These are phyloP conservation scores for Physcia stellaris DNA, from an alignment of 495 filamentous ascomycete genomes.

Conservation along the genomic window DNA sequence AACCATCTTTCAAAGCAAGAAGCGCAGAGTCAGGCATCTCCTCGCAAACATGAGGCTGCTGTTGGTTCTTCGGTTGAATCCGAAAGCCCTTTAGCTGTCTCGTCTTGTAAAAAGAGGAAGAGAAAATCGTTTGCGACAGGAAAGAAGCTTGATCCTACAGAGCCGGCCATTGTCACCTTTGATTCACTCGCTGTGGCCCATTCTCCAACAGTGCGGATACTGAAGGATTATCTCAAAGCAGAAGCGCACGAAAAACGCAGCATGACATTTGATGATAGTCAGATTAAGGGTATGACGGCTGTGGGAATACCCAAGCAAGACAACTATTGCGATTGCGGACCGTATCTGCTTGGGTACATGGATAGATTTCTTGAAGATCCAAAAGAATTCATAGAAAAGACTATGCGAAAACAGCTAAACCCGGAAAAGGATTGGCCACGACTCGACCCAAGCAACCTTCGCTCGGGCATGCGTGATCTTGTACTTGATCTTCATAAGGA, in stretches of 20 bases:
- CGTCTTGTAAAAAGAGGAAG: conserved; percentile 16
- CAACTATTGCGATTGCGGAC: conserved; percentile 80
- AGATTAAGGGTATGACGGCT: conserved; percentile 52
- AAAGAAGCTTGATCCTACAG: conserved; percentile 18
- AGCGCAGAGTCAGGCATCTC: neutral
- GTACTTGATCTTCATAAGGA: conserved; percentile 33
- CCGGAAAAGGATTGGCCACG: conserved; percentile 37
- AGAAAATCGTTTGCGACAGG: conserved; percentile 20
- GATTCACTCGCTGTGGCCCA: conserved; percentile 65
- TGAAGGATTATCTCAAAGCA: conserved; percentile 63
- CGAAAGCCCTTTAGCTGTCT: conserved; percentile 1
- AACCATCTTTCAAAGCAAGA: neutral
- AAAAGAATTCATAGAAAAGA: conserved; percentile 43
- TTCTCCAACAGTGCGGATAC: conserved; percentile 40
- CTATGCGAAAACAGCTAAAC: conserved; percentile 35
- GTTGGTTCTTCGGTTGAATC: neutral
- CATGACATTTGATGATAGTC: conserved; percentile 36
- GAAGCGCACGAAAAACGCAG: conserved; percentile 58
- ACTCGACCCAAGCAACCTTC: conserved; percentile 36
- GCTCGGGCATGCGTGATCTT: conserved; percentile 38
- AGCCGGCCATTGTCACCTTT: conserved; percentile 69
- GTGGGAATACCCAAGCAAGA: conserved; percentile 60
- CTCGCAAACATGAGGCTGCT: neutral
- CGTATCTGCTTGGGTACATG: conserved; percentile 73
- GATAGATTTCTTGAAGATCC: conserved; percentile 64